These are phyloP conservation scores for Zygosaccharomyces bailii DNA, from an alignment of 805 yeast genomes.

Conservation along the genomic window DNA sequence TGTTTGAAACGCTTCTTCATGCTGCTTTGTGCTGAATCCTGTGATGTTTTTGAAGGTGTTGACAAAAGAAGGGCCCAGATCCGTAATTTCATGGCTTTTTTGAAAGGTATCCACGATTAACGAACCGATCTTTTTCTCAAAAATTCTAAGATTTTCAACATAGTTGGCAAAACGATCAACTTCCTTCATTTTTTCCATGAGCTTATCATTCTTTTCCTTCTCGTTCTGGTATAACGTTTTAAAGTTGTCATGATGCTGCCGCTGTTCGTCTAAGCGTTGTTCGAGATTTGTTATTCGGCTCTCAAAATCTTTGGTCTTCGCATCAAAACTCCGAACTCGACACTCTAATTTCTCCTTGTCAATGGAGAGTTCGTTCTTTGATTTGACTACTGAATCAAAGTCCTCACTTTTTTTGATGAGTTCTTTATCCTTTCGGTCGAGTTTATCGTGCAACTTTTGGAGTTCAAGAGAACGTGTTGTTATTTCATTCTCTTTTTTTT, in stretches of 20 bases:
- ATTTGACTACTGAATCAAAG: neutral
- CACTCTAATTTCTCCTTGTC: slow-evolving; percentile 1
- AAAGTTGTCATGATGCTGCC: slow-evolving; percentile 1
- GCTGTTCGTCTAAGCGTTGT: slow-evolving; percentile 1
- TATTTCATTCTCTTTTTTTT: neutral
- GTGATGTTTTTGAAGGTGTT: slow-evolving; percentile 9
- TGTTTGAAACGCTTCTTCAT: slow-evolving; percentile 7
- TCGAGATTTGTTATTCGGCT: slow-evolving; percentile 5
- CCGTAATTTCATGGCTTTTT: slow-evolving; percentile 6
- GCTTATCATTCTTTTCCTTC: slow-evolving; percentile 6
- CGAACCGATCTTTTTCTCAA: slow-evolving; percentile 17
- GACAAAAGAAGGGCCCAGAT: slow-evolving; percentile 13
- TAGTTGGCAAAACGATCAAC: slow-evolving; percentile 8
- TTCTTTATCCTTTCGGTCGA: neutral
- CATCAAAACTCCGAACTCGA: neutral
- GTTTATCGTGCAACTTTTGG: neutral
- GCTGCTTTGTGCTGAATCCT: slow-evolving; percentile 18
- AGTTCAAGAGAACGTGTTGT: neutral
- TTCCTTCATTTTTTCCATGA: slow-evolving; percentile 7
- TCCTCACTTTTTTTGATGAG: neutral
- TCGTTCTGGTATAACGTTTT: slow-evolving; percentile 6
- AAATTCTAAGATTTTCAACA: slow-evolving; percentile 15
- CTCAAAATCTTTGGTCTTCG: neutral
- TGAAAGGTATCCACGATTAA: slow-evolving; percentile 12
- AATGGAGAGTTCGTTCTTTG: neutral